These are phyloP conservation scores for Tolypocladium endophyticum DNA, from an alignment of 2,329 filamentous ascomycete species.

Conservation along the genomic window DNA sequence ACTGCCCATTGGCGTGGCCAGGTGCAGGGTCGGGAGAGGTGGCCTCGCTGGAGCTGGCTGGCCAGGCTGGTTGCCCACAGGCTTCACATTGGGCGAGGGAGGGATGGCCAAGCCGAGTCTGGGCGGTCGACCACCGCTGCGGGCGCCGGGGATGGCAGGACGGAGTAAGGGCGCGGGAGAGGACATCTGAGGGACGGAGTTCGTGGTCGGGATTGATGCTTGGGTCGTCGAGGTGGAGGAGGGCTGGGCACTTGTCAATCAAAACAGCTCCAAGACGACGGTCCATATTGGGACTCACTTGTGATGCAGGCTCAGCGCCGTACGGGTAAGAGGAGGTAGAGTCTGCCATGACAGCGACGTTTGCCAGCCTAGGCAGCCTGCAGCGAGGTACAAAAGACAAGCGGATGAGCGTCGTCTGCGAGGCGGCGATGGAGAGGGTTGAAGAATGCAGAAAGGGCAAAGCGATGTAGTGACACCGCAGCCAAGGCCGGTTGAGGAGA, in stretches of 20 bases:
- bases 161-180: slow-evolving; percentile 72
- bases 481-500: background rate
- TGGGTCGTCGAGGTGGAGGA: slow-evolving; percentile 11
- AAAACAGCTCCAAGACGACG: background rate
- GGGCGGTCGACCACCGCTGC: slow-evolving; percentile 56
- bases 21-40: slow-evolving; percentile 65
- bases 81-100: slow-evolving; percentile 71
- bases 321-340: slow-evolving; percentile 11
- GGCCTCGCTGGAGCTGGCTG: slow-evolving; percentile 30
- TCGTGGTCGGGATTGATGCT: slow-evolving; percentile 20
- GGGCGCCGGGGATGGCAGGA: slow-evolving; percentile 65
- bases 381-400: slow-evolving; percentile 1
- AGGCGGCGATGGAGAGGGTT: background rate
- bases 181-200: slow-evolving; percentile 50
- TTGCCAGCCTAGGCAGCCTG: slow-evolving; percentile 7
- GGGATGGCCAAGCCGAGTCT: slow-evolving; percentile 85
- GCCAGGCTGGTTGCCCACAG: slow-evolving; percentile 46
- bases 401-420: background rate
- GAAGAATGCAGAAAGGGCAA: background rate
- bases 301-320: slow-evolving; percentile 8
- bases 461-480: background rate
- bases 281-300: slow-evolving; percentile 6
- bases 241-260: slow-evolving; percentile 5
- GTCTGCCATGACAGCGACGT: slow-evolving; percentile 14
- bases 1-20: slow-evolving; percentile 83